A percentile compares a stretch with the other conserved stretches of the same genome.
These are phyloP conservation scores for Elongisporangium undulatum DNA, from an alignment of 352 stramenopile genomes.

Conservation along the genomic window DNA sequence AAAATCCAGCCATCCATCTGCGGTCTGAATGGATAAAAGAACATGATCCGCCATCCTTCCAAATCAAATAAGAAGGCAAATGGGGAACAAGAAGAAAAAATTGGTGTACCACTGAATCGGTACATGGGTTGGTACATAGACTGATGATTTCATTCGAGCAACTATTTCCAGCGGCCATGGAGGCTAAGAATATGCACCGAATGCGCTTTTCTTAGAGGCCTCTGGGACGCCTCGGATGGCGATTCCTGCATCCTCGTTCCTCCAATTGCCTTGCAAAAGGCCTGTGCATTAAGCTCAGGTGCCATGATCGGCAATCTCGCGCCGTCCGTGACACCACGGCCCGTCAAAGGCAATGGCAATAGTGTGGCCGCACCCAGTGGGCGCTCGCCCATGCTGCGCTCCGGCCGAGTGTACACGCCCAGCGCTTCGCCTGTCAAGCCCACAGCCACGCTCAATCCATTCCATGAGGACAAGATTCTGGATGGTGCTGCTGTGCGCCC, in stretches of 20 bases:
- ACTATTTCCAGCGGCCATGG: neutral
- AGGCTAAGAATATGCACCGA: neutral
- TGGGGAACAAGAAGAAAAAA: neutral
- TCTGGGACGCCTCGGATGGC: neutral
- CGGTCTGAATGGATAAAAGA: neutral
- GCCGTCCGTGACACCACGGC: slow-evolving; percentile 56
- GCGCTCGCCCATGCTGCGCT: slow-evolving; percentile 11
- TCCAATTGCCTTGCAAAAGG: neutral
- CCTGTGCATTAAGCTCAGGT: neutral
- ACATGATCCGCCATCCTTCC: neutral
- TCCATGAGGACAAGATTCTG: slow-evolving; percentile 5
- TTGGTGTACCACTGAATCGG: neutral
- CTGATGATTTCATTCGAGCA: neutral
- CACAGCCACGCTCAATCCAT: slow-evolving; percentile 5
- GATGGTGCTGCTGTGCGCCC: slow-evolving; percentile 21
- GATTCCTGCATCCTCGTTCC: neutral
- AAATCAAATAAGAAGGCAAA: neutral
- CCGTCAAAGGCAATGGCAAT: slow-evolving; percentile 28
- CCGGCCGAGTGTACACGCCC: slow-evolving; percentile 43
- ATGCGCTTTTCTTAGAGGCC: neutral
- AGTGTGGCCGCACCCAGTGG: slow-evolving; percentile 6
- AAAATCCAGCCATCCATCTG: too few species aligned
- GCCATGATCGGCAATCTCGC: slow-evolving; percentile 36
- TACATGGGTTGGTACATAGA: too few species aligned
- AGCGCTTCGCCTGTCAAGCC: slow-evolving; percentile 48